Percentiles rank a stretch among this genome's conserved stretches.
These are phyloP conservation scores for Aspergillus sp. DNA, from an alignment of 2,329 filamentous ascomycete genomes.

Conservation along the genomic window DNA sequence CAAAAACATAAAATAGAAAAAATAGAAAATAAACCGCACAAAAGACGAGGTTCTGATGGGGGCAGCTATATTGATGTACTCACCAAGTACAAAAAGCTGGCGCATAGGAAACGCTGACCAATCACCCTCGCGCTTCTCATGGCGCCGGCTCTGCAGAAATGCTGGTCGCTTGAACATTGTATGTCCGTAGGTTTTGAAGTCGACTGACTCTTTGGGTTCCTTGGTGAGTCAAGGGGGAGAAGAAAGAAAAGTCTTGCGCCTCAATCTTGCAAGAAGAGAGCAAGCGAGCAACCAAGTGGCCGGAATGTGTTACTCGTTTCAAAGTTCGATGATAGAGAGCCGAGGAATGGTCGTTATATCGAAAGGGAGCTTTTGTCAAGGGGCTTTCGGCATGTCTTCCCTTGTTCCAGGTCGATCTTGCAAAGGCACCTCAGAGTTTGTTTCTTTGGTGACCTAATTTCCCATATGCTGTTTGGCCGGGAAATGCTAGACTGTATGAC, in stretches of 20 bases:
- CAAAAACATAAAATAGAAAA: background rate
- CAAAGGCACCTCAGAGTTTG: background rate
- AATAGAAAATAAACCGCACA: background rate
- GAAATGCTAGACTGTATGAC: conserved; percentile 12
- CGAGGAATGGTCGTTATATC: conserved; percentile 28
- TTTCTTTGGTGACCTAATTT: conserved; percentile 9
- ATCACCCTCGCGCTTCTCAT: conserved; percentile 30
- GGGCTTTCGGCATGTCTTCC: conserved; percentile 23
- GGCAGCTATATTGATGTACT: conserved; percentile 25
- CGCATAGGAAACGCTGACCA: conserved; percentile 55
- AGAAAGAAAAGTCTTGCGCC: conserved; percentile 12
- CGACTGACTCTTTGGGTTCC: background rate
- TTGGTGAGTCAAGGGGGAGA: background rate
- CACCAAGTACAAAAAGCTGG: conserved; percentile 55
- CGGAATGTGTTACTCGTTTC: conserved; percentile 26
- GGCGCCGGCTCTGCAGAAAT: conserved; percentile 33
- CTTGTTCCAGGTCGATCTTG: conserved; percentile 15
- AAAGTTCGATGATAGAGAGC: conserved; percentile 29
- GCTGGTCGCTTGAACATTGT: conserved; percentile 37
- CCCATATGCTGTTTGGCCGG: conserved; percentile 6
- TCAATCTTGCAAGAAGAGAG: conserved; percentile 14
- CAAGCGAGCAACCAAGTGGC: conserved; percentile 15
- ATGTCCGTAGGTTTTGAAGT: conserved; percentile 10
- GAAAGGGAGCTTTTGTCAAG: conserved; percentile 19
- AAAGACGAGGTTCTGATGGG: conserved; percentile 14